A percentile compares a stretch with the other conserved stretches of the same genome.
These are phyloP conservation scores for Zarea fungicola DNA, from an alignment of 2,329 filamentous ascomycete species.

Conservation along the genomic window DNA sequence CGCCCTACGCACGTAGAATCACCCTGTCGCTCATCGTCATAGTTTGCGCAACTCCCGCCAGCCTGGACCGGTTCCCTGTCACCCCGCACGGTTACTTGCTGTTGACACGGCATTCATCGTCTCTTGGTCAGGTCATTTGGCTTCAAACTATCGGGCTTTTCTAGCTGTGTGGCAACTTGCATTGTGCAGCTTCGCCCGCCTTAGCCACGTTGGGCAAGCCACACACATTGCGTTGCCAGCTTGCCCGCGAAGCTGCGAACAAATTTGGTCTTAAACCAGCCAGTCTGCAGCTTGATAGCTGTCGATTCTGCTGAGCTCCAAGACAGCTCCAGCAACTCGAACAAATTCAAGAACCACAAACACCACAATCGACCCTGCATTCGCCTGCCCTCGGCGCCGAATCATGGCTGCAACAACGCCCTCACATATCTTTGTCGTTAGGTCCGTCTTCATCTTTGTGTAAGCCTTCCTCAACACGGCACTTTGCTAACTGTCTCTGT, in stretches of 20 bases:
- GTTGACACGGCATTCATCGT: background rate
- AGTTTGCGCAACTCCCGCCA: background rate
- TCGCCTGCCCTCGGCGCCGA: background rate
- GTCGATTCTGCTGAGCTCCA: background rate
- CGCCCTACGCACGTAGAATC: background rate
- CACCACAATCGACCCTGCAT: background rate
- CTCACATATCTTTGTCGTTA: conserved; percentile 40
- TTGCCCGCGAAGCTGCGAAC: background rate
- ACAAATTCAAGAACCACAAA: background rate
- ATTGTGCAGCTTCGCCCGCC: background rate
- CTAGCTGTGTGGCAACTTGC: background rate
- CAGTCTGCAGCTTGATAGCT: background rate
- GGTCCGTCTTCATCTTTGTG: conserved; percentile 26
- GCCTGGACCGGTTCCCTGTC: background rate
- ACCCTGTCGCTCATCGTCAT: background rate
- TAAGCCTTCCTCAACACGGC: conserved; percentile 1
- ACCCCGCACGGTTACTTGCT: background rate
- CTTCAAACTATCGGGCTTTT: background rate
- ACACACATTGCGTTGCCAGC: background rate
- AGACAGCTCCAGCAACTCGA: background rate
- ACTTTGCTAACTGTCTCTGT: background rate
- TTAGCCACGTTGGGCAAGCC: conserved; percentile 1
- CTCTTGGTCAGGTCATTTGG: background rate
- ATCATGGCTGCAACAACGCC: conserved; percentile 38
- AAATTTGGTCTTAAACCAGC: background rate